Evolutionary conservation across 768 basidiomycete genomes (phyloP).

Genomic region (Agaricus bisporus): DNA sequence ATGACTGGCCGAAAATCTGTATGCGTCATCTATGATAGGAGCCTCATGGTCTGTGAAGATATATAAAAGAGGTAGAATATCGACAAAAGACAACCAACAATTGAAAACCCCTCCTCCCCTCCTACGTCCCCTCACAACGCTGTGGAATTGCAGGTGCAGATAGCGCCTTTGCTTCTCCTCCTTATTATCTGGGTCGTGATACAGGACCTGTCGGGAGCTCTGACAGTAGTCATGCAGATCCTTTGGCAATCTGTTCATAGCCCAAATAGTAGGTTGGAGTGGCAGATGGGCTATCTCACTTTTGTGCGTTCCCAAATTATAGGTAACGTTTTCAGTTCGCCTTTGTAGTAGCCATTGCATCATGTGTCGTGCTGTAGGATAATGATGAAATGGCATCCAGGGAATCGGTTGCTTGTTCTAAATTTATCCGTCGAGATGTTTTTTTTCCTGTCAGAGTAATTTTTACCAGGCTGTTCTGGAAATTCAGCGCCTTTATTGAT

Average conservation of each 20-base stretch:
- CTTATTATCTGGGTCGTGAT: constrained; percentile 20
- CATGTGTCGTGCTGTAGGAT: background rate
- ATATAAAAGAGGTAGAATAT: background rate
- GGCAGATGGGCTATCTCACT: constrained; percentile 22
- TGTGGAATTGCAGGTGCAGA: constrained; percentile 5
- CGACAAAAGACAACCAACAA: background rate
- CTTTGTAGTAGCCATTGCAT: background rate
- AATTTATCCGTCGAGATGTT: too few relatives aligned
- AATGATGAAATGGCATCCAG: too few relatives aligned
- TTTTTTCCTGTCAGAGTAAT: too few relatives aligned
- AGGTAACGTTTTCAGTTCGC: background rate
- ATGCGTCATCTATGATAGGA: too few relatives aligned
- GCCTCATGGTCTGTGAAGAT: background rate
- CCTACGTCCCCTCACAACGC: background rate
- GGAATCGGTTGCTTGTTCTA: too few relatives aligned
- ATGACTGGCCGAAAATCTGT: too few relatives aligned
- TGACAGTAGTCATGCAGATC: constrained; percentile 27
- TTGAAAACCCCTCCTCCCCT: background rate
- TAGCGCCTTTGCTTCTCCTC: constrained; percentile 4
- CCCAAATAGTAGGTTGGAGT: constrained; percentile 44
- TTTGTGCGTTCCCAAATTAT: constrained; percentile 3
- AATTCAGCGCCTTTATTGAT: too few relatives aligned
- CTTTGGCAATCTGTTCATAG: constrained; percentile 47
- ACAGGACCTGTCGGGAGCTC: constrained; percentile 26
- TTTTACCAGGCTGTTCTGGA: too few relatives aligned